Evolutionary conservation across 2,329 filamentous ascomycete species (phyloP).

Genomic region (Sphaerostilbella broomeana): DNA sequence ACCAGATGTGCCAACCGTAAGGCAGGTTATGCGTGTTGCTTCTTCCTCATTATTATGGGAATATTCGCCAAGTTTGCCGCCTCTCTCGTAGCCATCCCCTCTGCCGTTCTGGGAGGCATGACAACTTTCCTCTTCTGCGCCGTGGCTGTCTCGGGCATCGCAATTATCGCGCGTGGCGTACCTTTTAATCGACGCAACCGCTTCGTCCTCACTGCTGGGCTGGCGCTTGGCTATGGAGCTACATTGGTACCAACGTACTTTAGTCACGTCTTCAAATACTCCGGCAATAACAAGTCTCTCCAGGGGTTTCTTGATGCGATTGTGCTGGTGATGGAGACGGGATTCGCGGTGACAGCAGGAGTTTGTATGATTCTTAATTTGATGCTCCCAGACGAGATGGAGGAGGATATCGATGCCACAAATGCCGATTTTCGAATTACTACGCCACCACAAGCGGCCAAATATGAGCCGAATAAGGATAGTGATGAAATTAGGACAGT

Average conservation of each 20-base stretch:
- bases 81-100: constrained; percentile 68
- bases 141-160: constrained; percentile 70
- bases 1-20: constrained; percentile 76
- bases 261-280: constrained; percentile 64
- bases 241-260: constrained; percentile 64
- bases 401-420: constrained; percentile 41
- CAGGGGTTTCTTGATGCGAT: constrained; percentile 71
- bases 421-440: constrained; percentile 8
- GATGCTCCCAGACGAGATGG: constrained; percentile 65
- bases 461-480: constrained; percentile 20
- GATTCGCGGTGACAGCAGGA: constrained; percentile 68
- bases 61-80: constrained; percentile 80
- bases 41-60: constrained; percentile 75
- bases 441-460: constrained; percentile 13
- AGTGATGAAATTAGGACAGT: constrained; percentile 5
- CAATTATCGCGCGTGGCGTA: constrained; percentile 63
- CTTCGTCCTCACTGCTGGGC: constrained; percentile 71
- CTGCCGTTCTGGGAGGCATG: constrained; percentile 61
- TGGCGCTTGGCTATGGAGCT: constrained; percentile 67
- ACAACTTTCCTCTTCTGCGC: constrained; percentile 75
- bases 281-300: constrained; percentile 59
- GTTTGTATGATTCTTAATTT: constrained; percentile 69
- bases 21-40: constrained; percentile 70
- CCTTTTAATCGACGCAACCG: constrained; percentile 73
- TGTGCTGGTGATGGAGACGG: constrained; percentile 65